phyloP scores from a whole-genome alignment of 257 asterid species.

The Coffea canephora region DNA sequence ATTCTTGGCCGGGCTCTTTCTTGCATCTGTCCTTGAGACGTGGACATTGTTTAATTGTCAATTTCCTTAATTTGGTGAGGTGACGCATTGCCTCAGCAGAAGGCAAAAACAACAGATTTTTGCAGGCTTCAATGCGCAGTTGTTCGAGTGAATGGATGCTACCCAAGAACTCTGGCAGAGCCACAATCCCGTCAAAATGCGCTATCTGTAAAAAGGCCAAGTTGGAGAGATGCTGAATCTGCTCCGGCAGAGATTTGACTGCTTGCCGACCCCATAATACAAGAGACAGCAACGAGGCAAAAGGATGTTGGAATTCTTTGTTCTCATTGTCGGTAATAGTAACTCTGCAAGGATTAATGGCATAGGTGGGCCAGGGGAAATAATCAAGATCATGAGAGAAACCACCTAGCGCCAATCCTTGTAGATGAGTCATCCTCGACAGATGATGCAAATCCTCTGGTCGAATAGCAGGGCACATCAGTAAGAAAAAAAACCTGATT shows the following conservation, averaged over 20 bases:
- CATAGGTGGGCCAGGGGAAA: conserved; percentile 7
- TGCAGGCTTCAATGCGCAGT: background rate
- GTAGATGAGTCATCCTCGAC: too few species aligned
- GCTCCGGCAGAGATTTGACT: conserved; percentile 11
- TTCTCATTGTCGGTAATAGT: too few species aligned
- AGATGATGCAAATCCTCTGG: too few species aligned
- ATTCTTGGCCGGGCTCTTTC: conserved; percentile 7
- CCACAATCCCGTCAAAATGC: conserved; percentile 17
- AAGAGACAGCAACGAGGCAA: background rate
- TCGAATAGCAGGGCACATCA: too few species aligned
- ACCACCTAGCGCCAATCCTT: background rate
- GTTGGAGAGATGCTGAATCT: conserved; percentile 12
- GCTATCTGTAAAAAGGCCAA: background rate
- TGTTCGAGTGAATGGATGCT: conserved; percentile 12
- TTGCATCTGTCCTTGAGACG: conserved; percentile 8
- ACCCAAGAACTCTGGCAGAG: background rate
- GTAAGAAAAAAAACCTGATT: too few species aligned
- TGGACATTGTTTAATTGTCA: conserved; percentile 4
- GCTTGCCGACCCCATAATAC: conserved; percentile 8
- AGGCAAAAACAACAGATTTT: conserved; percentile 13
- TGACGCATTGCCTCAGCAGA: conserved; percentile 13
- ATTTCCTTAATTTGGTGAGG: conserved; percentile 4
- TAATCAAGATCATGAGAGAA: conserved; percentile 1
- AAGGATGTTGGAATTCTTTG: background rate
- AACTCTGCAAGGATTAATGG: too few species aligned